phyloP scores from a whole-genome alignment of 1,139 yeast genomes.

The Meyerozyma sp. region DNA sequence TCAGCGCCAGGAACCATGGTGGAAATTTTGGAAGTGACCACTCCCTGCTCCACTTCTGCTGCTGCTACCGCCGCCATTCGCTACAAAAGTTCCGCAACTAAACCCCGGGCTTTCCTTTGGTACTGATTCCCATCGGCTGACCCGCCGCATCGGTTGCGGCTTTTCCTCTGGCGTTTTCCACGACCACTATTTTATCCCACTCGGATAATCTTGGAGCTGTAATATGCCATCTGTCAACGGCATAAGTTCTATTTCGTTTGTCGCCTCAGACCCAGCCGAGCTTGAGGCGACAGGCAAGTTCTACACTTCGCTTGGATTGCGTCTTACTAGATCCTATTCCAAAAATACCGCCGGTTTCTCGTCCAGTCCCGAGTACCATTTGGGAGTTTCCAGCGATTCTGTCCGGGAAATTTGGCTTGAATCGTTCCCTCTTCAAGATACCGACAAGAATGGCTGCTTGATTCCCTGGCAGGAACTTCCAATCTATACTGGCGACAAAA shows the following conservation, averaged over 20 bases:
- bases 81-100: neutral
- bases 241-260: slow-evolving; percentile 47
- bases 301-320: slow-evolving; percentile 55
- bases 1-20: too few species aligned
- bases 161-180: neutral
- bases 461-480: slow-evolving; percentile 56
- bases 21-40: too few species aligned
- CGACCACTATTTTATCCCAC: neutral
- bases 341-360: slow-evolving; percentile 40
- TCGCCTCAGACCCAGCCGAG: slow-evolving; percentile 44
- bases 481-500: slow-evolving; percentile 47
- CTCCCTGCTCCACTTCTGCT: too few species aligned
- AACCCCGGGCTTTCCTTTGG: neutral
- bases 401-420: slow-evolving; percentile 68
- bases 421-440: slow-evolving; percentile 54
- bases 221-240: slow-evolving; percentile 7
- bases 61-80: too few species aligned
- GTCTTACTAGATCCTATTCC: slow-evolving; percentile 49
- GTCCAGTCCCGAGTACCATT: slow-evolving; percentile 23
- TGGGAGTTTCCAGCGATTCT: slow-evolving; percentile 62
- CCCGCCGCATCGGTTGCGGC: slow-evolving; percentile 2
- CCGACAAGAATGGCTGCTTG: slow-evolving; percentile 40
- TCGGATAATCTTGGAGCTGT: neutral
- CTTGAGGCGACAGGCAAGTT: slow-evolving; percentile 46
- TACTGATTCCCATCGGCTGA: neutral